Percentiles rank a stretch among this genome's conserved stretches.
phyloP scores from a whole-genome alignment of 441 rosid genomes.

The Populus hybrid region DNA sequence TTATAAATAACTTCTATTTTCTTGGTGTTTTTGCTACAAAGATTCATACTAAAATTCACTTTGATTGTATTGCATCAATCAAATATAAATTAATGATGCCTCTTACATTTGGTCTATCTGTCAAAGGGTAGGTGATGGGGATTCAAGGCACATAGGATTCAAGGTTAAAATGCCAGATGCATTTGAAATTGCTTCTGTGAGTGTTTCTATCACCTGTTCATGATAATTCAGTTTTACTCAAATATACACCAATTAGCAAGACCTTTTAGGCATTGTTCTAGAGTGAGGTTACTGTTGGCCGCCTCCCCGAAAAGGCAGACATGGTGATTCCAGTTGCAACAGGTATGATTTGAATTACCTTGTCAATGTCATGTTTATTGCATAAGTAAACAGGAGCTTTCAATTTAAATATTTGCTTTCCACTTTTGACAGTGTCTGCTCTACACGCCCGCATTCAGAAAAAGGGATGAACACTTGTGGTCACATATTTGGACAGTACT shows the following conservation, averaged over 20 bases:
- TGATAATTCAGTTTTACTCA: neutral
- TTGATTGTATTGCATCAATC: no score
- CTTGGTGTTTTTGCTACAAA: no score
- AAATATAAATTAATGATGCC: no score
- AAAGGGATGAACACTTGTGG: conserved; percentile 51
- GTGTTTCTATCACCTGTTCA: conserved; percentile 15
- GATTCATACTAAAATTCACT: no score
- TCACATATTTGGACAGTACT: conserved; percentile 77
- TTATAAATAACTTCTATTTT: no score
- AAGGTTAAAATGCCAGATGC: conserved; percentile 67
- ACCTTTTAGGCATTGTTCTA: conserved; percentile 8
- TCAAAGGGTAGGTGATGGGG: conserved; percentile 69
- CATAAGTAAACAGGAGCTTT: no score
- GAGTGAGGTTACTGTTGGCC: conserved; percentile 70
- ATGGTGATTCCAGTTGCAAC: conserved; percentile 88
- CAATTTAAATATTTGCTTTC: no score
- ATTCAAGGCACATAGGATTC: conserved; percentile 68
- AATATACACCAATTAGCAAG: neutral
- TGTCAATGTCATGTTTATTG: neutral
- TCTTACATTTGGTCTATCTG: no score
- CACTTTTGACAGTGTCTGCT: conserved; percentile 53
- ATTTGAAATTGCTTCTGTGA: conserved; percentile 70
- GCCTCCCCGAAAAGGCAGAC: conserved; percentile 74
- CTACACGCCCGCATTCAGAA: conserved; percentile 74
- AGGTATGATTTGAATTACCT: conserved; percentile 29